Conservation (phyloP, 305 asterid species). For the Fraxinus nigra region DNA sequence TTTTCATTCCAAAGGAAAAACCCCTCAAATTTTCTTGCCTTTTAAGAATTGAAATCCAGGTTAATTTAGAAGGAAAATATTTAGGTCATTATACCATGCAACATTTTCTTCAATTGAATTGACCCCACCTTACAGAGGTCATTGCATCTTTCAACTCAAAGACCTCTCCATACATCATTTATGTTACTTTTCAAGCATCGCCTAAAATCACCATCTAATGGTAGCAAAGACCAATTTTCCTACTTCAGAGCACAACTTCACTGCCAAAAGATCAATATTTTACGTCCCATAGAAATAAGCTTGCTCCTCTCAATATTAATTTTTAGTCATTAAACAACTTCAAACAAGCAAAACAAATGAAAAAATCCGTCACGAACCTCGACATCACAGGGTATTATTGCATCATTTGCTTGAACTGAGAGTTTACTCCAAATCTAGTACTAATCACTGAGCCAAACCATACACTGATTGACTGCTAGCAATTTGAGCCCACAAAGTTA, state of each 20-base stretch:
- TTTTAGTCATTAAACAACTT: background rate
- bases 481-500: background rate
- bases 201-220: background rate
- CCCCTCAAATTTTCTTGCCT: background rate
- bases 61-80: background rate
- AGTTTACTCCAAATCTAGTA: background rate
- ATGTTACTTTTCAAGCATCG: background rate
- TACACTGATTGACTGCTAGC: background rate
- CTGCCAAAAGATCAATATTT: background rate
- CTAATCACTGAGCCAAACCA: background rate
- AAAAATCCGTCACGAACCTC: background rate
- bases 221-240: background rate
- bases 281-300: background rate
- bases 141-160: background rate
- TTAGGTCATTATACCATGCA: background rate
- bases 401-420: background rate
- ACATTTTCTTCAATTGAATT: background rate
- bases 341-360: background rate
- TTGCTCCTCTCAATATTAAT: background rate
- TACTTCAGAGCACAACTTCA: background rate
- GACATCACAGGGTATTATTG: background rate
- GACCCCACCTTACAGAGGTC: background rate
- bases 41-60: background rate
- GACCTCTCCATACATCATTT: background rate
- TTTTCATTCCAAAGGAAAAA: background rate